Evolutionary conservation across 345 rosid species (phyloP).

Genomic region (Eucalyptus albens): DNA sequence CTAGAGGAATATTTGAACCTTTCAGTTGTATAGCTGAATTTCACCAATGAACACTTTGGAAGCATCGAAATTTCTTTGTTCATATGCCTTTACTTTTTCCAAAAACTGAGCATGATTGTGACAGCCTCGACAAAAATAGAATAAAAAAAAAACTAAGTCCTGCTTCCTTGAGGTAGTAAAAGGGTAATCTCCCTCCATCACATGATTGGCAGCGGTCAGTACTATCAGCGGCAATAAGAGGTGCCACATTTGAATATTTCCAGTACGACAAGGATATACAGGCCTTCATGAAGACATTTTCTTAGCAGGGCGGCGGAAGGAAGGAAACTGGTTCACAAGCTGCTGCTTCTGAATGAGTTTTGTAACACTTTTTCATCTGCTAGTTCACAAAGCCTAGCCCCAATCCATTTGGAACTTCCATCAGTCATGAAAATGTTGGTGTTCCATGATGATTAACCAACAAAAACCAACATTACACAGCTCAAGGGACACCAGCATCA

Average conservation of each 20-base stretch:
- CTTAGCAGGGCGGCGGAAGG: neutral
- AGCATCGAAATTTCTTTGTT: neutral
- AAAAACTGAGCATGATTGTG: neutral
- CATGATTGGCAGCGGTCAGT: neutral
- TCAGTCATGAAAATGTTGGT: neutral
- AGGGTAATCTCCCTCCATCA: neutral
- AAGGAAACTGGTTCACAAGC: neutral
- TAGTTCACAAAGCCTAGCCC: neutral
- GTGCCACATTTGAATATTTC: neutral
- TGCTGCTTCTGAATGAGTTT: neutral
- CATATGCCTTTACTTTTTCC: neutral
- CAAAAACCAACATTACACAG: neutral
- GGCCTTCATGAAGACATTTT: neutral
- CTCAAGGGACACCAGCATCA: neutral
- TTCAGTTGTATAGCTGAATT: neutral
- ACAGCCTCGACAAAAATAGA: neutral
- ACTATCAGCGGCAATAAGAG: neutral
- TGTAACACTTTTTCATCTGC: neutral
- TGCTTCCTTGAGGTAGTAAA: neutral
- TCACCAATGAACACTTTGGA: neutral
- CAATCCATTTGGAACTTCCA: neutral
- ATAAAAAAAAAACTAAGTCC: neutral
- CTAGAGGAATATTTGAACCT: neutral
- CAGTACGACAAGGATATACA: neutral
- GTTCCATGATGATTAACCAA: neutral